Evolutionary conservation across 345 rosid genomes (phyloP), one percentile per base, ranked within the genome.

Genomic region (Dipteronia sinensis): DNA sequence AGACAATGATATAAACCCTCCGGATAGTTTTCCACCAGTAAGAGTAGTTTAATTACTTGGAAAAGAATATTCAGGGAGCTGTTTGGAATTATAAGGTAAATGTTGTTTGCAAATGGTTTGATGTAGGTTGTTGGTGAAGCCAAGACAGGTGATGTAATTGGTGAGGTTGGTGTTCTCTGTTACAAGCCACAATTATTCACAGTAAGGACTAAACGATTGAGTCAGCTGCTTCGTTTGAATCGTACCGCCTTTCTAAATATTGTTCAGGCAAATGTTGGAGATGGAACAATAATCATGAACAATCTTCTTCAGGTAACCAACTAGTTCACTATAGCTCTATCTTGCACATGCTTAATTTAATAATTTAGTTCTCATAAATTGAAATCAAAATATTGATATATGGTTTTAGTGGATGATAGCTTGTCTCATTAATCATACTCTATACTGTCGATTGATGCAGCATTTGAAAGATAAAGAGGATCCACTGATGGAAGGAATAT

Each of bases 171-270:
- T 2, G 83, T 95, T 19, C 85, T 95, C 8, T 95, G 97, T 85
- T 95, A 95, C 85, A 89, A 91, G 77, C 99, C 98, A 62, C 99
- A 95, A 44, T 67, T 90, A 34, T 95, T 93, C 83, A 92, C 99
- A 4, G 92, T 87, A 78, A 87, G 97, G 62, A 92, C 99, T 58
- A 95, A 92, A 76, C 75, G 94, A 61, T 77, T 95, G 86, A 87
- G 89, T 73, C 99, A 95, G 85, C 90, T 95, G 79, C 89, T 95
- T 71, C 98, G 98, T 71, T 63, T 95, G 84, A 92, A 92, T 83
- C 97, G 98, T 6, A 89, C 97, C 1, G 55, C 88, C 16, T 88
- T 95, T 66, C 73, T 93, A 55, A 92, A 84, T 75, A 87, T 93
- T 51, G 89, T 95, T 69, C 96, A 90, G 78, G 86, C 98, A 69